phyloP scores from a whole-genome alignment of 1,139 yeast genomes.

The Suhomyces bribrorum region DNA sequence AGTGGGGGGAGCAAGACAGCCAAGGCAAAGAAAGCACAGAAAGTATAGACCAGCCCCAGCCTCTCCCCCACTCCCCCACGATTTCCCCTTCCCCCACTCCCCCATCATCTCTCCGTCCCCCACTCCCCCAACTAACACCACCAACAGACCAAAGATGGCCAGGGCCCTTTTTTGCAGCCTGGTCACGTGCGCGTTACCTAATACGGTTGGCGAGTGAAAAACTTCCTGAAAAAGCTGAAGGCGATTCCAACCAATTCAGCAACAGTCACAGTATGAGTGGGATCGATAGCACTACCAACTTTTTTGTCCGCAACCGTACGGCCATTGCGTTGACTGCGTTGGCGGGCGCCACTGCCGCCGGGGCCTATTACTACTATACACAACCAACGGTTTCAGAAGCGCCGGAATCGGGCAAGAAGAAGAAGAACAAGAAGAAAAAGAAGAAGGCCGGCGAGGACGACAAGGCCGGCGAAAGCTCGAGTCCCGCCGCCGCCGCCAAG shows the following conservation, averaged over 20 bases:
- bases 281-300: slow-evolving; percentile 23
- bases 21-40: too few species aligned
- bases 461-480: slow-evolving; percentile 20
- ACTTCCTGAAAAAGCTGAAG: slow-evolving; percentile 12
- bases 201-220: slow-evolving; percentile 20
- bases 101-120: too few species aligned
- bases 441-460: slow-evolving; percentile 25
- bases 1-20: too few species aligned
- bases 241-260: slow-evolving; percentile 5
- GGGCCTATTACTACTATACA: slow-evolving; percentile 51
- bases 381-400: slow-evolving; percentile 11
- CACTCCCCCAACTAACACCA: too few species aligned
- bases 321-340: slow-evolving; percentile 61
- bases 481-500: slow-evolving; percentile 16
- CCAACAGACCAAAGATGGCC: too few species aligned
- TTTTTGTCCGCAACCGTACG: slow-evolving; percentile 58
- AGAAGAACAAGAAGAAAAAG: slow-evolving; percentile 44
- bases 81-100: too few species aligned
- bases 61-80: too few species aligned
- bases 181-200: slow-evolving; percentile 5
- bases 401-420: slow-evolving; percentile 30
- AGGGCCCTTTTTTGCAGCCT: background rate
- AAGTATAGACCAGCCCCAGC: too few species aligned
- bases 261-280: slow-evolving; percentile 8
- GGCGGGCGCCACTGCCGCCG: slow-evolving; percentile 63